A percentile compares a stretch with the other conserved stretches of the same genome.
Evolutionary conservation across 768 basidiomycete species (phyloP).

Genomic region (Termitomyces sp.): DNA sequence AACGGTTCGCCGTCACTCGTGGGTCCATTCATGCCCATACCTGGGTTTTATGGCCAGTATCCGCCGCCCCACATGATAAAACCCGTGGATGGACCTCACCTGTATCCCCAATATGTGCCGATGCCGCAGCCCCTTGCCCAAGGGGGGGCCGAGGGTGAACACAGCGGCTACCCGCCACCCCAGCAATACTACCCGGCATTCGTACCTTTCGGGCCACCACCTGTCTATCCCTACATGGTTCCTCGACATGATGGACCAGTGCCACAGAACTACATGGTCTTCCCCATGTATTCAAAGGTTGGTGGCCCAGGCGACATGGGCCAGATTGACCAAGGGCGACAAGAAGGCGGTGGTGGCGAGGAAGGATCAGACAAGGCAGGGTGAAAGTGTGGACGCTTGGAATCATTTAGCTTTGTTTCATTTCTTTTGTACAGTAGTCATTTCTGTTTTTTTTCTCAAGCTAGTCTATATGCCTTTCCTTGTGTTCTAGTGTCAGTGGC

Average conservation of each 20-base stretch:
- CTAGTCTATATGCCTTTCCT: conserved; percentile 3
- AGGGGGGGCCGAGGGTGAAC: conserved; percentile 20
- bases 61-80: conserved; percentile 46
- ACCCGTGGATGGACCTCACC: conserved; percentile 48
- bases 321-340: conserved; percentile 17
- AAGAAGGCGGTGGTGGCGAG: conserved; percentile 23
- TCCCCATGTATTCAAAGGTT: conserved; percentile 23
- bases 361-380: conserved; percentile 25
- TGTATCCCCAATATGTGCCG: conserved; percentile 38
- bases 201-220: conserved; percentile 21
- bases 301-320: conserved; percentile 17
- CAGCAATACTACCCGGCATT: conserved; percentile 25
- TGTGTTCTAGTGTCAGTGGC: not conserved
- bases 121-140: conserved; percentile 20
- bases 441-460: conserved; percentile 1
- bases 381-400: conserved; percentile 16
- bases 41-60: conserved; percentile 58
- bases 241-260: conserved; percentile 30
- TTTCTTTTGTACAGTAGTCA: conserved; percentile 17
- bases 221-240: conserved; percentile 24
- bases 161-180: conserved; percentile 17
- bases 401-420: conserved; percentile 9
- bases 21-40: conserved; percentile 53
- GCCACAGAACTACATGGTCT: conserved; percentile 24
- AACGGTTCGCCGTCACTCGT: conserved; percentile 45